phyloP scores from a whole-genome alignment of 257 asterid genomes.

The Salvia hispanica region DNA sequence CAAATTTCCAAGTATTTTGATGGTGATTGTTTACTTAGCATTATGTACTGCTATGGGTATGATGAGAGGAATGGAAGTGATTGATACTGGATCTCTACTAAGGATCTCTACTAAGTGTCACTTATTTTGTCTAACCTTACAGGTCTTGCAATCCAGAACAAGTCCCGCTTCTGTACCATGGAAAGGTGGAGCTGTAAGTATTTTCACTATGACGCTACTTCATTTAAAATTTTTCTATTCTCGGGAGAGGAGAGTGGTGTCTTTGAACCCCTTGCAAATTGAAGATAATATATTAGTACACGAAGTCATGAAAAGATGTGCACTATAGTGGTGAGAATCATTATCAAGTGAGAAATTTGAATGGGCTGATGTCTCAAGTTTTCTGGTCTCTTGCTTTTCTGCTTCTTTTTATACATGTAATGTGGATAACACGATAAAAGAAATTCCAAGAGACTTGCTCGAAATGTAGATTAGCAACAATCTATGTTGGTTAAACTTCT shows the following conservation, averaged over 20 bases:
- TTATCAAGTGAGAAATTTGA: neutral
- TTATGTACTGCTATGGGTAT: too few relatives aligned
- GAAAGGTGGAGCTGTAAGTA: conserved; percentile 97
- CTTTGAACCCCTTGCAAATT: neutral
- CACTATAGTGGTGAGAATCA: neutral
- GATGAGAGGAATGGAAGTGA: too few relatives aligned
- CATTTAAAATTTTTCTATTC: neutral
- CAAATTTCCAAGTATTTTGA: neutral
- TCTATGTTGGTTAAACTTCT: neutral
- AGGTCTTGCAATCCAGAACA: conserved; percentile 89
- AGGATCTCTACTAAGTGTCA: too few relatives aligned
- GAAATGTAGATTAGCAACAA: conserved; percentile 7
- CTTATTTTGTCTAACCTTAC: conserved; percentile 27
- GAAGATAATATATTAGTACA: neutral
- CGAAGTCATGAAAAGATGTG: conserved; percentile 2
- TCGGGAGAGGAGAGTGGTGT: neutral
- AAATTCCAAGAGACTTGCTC: conserved; percentile 1
- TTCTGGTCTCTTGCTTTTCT: neutral
- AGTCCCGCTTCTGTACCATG: conserved; percentile 73
- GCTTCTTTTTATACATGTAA: neutral
- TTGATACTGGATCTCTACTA: too few relatives aligned
- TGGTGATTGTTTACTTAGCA: neutral
- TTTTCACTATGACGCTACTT: conserved; percentile 15
- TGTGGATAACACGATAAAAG: neutral
- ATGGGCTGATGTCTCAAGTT: neutral